Conservation (phyloP, 345 rosid genomes). For the Melaleuca alternifolia region DNA sequence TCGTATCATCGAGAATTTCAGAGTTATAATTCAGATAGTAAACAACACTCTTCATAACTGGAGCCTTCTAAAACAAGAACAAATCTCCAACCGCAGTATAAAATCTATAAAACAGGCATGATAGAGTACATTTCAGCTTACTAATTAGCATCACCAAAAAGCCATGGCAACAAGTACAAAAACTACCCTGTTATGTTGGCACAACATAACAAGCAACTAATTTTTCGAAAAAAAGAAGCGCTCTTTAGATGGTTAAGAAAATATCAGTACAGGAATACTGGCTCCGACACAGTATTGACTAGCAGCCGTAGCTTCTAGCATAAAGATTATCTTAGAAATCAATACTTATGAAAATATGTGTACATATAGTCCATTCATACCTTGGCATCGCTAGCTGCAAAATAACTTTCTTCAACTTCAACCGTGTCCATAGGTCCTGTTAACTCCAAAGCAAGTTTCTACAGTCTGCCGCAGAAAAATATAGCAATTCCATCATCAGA, state of each 20-base stretch:
- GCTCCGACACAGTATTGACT: background rate
- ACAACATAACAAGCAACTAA: background rate
- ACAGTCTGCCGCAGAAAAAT: conserved; percentile 21
- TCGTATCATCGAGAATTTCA: background rate
- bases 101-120: background rate
- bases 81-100: background rate
- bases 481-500: background rate
- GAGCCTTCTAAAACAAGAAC: background rate
- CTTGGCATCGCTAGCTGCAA: conserved; percentile 96
- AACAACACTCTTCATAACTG: background rate
- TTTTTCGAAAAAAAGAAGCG: background rate
- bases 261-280: background rate
- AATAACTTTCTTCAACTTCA: conserved; percentile 88
- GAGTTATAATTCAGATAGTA: background rate
- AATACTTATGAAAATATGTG: background rate
- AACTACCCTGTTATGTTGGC: background rate
- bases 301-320: background rate
- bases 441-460: conserved; percentile 27
- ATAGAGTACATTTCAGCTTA: background rate
- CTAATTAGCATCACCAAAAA: background rate
- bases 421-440: conserved; percentile 56
- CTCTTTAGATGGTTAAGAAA: background rate
- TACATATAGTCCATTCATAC: conserved; percentile 19
- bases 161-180: background rate
- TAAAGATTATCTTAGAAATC: background rate